Conservation (phyloP, 768 basidiomycete species). For the Galerina sulciceps region DNA sequence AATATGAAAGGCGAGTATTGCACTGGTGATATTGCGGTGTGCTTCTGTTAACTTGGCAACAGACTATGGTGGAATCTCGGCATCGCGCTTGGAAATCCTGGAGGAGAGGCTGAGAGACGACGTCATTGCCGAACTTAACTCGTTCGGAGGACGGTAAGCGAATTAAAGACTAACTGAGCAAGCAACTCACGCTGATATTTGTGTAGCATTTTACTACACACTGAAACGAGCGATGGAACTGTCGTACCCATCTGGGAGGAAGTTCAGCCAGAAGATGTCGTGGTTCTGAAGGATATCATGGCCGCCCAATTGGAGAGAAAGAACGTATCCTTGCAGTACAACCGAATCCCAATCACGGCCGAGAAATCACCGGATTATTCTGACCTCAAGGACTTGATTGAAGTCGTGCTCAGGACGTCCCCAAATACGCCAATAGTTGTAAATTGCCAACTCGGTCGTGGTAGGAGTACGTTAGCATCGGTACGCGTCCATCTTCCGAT, state of each 20-base stretch:
- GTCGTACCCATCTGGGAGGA: conserved; percentile 97
- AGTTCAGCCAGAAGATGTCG: conserved; percentile 69
- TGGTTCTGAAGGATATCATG: conserved; percentile 91
- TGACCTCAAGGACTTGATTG: conserved; percentile 77
- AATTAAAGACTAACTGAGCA: conserved; percentile 12
- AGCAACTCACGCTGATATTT: background rate
- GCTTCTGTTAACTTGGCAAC: background rate
- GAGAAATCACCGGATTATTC: conserved; percentile 80
- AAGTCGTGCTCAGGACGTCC: conserved; percentile 73
- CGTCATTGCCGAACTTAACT: conserved; percentile 78
- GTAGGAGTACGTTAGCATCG: conserved; percentile 90
- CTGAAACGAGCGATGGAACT: conserved; percentile 84
- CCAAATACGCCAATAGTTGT: conserved; percentile 83
- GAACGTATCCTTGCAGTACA: conserved; percentile 74
- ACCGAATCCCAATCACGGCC: conserved; percentile 91
- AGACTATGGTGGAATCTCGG: conserved; percentile 97
- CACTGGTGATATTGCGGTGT: background rate
- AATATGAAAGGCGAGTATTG: conserved; percentile 85
- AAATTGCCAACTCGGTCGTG: conserved; percentile 94
- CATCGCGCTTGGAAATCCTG: conserved; percentile 83
- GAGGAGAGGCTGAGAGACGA: conserved; percentile 91
- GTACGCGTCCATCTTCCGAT: conserved; percentile 41
- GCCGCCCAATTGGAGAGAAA: conserved; percentile 47
- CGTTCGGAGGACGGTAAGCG: conserved; percentile 80
- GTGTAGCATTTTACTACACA: conserved; percentile 80